phyloP scores from a whole-genome alignment of 2,329 filamentous ascomycete species.

The Aspergillus tamarii region DNA sequence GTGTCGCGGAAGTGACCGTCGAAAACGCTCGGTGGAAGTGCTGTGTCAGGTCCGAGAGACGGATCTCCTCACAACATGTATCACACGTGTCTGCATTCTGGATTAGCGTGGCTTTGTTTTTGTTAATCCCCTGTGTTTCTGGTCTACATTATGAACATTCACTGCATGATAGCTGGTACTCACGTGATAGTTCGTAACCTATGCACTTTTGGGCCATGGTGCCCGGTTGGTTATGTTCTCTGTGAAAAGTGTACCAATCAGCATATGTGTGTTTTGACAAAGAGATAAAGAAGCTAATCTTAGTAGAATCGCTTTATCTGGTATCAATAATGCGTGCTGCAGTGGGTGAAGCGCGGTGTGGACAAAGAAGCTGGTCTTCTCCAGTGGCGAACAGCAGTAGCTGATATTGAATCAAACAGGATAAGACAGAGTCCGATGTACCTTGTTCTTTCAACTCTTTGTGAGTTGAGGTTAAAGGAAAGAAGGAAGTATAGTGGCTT shows the following conservation, averaged over 20 bases:
- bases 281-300: neutral
- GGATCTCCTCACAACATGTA: neutral
- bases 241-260: neutral
- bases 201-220: constrained; percentile 7
- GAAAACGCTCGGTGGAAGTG: neutral
- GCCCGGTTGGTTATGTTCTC: neutral
- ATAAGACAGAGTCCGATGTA: neutral
- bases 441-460: neutral
- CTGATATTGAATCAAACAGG: neutral
- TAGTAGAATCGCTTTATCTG: neutral
- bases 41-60: neutral
- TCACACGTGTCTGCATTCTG: neutral
- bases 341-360: neutral
- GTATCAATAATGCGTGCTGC: neutral
- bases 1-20: neutral
- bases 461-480: neutral
- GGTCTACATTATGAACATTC: neutral
- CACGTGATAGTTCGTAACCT: constrained; percentile 26
- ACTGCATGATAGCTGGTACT: constrained; percentile 2
- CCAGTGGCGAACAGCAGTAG: neutral
- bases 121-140: neutral
- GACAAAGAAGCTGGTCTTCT: neutral
- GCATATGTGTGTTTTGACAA: neutral
- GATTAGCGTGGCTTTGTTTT: neutral
- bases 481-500: neutral